Base-by-base conservation (phyloP, 1,139 yeast species). In the Geotrichum fermentans region DNA sequence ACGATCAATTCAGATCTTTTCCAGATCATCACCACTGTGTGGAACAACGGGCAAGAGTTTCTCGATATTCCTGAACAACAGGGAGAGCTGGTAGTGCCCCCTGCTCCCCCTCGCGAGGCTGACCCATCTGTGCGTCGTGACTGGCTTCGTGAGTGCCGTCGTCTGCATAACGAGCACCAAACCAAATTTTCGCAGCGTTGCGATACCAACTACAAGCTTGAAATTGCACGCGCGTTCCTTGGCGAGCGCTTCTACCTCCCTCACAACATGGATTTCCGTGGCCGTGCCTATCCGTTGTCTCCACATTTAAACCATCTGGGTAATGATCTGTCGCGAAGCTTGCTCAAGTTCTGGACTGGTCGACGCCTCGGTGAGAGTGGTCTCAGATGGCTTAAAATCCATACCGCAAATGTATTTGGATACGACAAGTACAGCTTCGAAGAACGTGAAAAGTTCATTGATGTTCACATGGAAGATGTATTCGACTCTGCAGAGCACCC, bases 251-350 rank as follows among this genome's bases (percentile, higher is more conserved):
- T 92, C 61, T 90, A 80, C 65, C 87, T 90, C 71, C 97, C 98
- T 4, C 97, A 92, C 65, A 89, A 89, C 60, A 73, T 92, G 48
- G 98, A 92, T 66, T 51, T 51, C 33, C 41, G 98, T 66, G 98
- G 98, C 5, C 80, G 98, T 61, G 96, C 97, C 0, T 92, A 92
- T 63, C 97, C 98, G 4, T 70, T 92, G 42, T 83, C 96, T 1
- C 95, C 96, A 1, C 80, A 79, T 59, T 71, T 80, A 55, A 79
- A 78, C 54, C 97, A 92, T 67, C 73, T 92, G 57, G 97, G 97
- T 56, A 86, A 86, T 62, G 98, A 92, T 68, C 72, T 90, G 71
- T 83, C 95, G 34, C 78, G 98, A 65, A 85, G 95, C 8, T 73
- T 92, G 54, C 74, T 92, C 57, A 72, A 80, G 52, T 92, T 90